Evolutionary conservation across 1,284 basidiomycete genomes (phyloP).

Genomic region (Chalciporus sp.): DNA sequence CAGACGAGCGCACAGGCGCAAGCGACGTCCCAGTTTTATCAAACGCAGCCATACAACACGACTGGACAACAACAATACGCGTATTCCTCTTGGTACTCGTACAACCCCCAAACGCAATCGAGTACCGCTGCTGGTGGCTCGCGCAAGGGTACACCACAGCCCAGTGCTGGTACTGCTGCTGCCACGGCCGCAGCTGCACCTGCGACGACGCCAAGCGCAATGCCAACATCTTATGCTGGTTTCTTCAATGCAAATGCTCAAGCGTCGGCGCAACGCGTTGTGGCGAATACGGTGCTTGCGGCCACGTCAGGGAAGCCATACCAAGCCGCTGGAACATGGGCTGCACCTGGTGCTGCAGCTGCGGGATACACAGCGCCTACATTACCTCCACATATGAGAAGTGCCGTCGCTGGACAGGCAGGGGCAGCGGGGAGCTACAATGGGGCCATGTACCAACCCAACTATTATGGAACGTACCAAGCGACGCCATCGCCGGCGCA

Average conservation of each 20-base stretch:
- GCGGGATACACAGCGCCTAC: conserved; percentile 39
- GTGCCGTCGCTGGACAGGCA: conserved; percentile 26
- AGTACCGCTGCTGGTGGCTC: conserved; percentile 34
- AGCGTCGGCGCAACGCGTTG: conserved; percentile 43
- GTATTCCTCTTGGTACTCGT: conserved; percentile 38
- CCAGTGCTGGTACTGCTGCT: conserved; percentile 30
- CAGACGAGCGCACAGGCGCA: conserved; percentile 28
- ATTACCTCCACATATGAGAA: conserved; percentile 43
- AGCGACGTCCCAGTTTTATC: conserved; percentile 34
- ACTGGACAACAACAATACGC: conserved; percentile 36
- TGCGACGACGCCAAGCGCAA: conserved; percentile 30
- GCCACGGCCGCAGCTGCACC: conserved; percentile 25
- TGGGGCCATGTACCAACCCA: conserved; percentile 29
- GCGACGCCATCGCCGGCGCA: conserved; percentile 35
- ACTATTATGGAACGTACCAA: conserved; percentile 38
- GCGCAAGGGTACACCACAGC: conserved; percentile 54
- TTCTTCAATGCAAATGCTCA: conserved; percentile 39
- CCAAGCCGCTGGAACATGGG: conserved; percentile 30
- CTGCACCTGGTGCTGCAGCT: conserved; percentile 15
- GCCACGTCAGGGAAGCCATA: conserved; percentile 33
- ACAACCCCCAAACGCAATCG: conserved; percentile 32
- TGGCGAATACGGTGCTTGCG: conserved; percentile 48
- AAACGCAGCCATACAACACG: conserved; percentile 31
- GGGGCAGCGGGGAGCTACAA: conserved; percentile 22
- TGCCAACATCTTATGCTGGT: conserved; percentile 40